Base-by-base conservation (phyloP, 2,329 filamentous ascomycete genomes). In the Sordariomycetes sp. region DNA sequence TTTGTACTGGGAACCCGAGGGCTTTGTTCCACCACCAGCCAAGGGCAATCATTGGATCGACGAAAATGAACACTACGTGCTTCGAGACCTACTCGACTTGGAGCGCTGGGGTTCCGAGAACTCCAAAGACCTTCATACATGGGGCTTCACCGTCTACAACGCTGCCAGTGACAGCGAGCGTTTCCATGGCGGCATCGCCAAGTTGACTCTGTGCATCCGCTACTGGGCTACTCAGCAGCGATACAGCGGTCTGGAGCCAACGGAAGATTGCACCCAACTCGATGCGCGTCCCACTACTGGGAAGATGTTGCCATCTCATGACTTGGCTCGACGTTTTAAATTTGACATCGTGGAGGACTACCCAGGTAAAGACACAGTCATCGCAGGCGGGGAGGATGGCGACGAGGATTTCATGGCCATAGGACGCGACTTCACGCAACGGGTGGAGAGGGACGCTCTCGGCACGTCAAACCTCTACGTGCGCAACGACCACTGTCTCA, bases 341-440 rank as follows among this genome's bases (percentile, higher is more conserved):
- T 15, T 34, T 19, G 51, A 50, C 1, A 38, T 42, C 6, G 40
- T 28, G 15, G 8, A 49, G 52, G 7, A 49, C 19, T 8, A 49
- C 37, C 7, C 46, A 46, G 3, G 42, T 39, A 7, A 50, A 21
- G 7, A 42, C 35, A 35, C 37, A 4, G 38, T 30, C 8, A 34
- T 35, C 12, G 38, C 20, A 10, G 37, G 33, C 32, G 44, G 42
- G 11, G 33, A 34, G 20, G 14, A 34, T 15, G 33, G 17, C 33
- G 28, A 30, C 14, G 28, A 30, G 28, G n/a, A 30, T 19, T 30
- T 30, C n/a, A 16, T 19, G 14, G 14, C 28, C 12, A 19, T 30
- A 11, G 28, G 28, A 17, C 14, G 18, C n/a, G 6, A 15, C 16
- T 30, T 30, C 15, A 30, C 28, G 28, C 14, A 30, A 17, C 18